These are phyloP conservation scores for Edhazardia aedis DNA, from an alignment of 371 early-diverging fungal species.

Conservation along the genomic window DNA sequence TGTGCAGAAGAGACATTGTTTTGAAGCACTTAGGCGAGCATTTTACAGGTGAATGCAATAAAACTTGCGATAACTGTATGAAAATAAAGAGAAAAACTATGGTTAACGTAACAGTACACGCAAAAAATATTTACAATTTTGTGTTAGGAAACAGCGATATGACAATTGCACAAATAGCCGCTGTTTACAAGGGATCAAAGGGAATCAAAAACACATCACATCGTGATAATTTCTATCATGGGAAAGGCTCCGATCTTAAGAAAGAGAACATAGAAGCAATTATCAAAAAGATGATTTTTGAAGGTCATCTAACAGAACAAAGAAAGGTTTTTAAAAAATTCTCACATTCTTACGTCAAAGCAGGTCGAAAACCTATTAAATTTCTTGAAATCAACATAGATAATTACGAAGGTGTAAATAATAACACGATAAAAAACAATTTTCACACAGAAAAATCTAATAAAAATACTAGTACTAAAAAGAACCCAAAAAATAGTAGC, in stretches of 20 bases:
- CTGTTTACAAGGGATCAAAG: slow-evolving; percentile 20
- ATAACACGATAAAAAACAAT: no score
- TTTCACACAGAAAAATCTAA: no score
- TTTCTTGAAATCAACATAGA: no score
- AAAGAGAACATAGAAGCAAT: slow-evolving; percentile 24
- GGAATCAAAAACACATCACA: slow-evolving; percentile 17
- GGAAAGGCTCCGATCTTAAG: slow-evolving; percentile 15
- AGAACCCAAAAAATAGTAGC: no score
- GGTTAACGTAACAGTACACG: slow-evolving; percentile 27
- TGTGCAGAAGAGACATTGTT: slow-evolving; percentile 72
- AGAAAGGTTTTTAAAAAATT: no score
- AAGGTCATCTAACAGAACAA: slow-evolving; percentile 28
- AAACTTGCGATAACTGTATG: slow-evolving; percentile 77
- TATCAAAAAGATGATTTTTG: slow-evolving; percentile 19
- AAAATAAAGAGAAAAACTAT: slow-evolving; percentile 4
- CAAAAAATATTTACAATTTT: slow-evolving; percentile 16
- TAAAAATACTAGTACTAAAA: no score
- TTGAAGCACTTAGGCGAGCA: slow-evolving; percentile 67
- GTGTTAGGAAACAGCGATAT: slow-evolving; percentile 9
- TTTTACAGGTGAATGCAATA: slow-evolving; percentile 55
- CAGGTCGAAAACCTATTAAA: no score
- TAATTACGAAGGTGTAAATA: no score
- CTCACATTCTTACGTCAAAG: no score
- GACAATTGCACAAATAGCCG: slow-evolving; percentile 19
- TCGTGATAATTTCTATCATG: slow-evolving; percentile 1